Conservation (phyloP, 2,329 filamentous ascomycete genomes). For the Penicillium freii region DNA sequence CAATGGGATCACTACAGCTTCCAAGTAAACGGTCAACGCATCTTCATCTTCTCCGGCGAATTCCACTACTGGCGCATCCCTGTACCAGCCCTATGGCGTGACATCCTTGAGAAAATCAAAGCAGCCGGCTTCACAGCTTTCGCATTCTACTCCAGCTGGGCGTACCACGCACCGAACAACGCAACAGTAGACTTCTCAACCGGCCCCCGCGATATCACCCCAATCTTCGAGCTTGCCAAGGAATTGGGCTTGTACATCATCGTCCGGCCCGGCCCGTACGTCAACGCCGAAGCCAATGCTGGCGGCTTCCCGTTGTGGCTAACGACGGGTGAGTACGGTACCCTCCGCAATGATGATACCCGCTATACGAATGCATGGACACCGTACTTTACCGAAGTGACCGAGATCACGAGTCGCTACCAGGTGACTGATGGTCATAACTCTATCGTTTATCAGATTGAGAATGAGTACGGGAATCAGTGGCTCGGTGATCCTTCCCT, state of each 20-base stretch:
- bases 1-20: constrained; percentile 57
- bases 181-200: constrained; percentile 52
- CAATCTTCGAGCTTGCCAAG: constrained; percentile 54
- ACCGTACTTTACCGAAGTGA: constrained; percentile 31
- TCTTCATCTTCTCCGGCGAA: constrained; percentile 55
- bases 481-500: constrained; percentile 32
- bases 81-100: constrained; percentile 51
- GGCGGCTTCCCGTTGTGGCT: constrained; percentile 64
- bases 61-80: constrained; percentile 55
- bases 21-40: constrained; percentile 50
- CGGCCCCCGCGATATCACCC: constrained; percentile 54
- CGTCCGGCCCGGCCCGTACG: constrained; percentile 59
- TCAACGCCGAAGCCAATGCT: constrained; percentile 63
- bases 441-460: constrained; percentile 32
- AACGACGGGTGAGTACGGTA: constrained; percentile 53
- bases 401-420: constrained; percentile 31
- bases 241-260: constrained; percentile 57
- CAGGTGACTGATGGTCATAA: constrained; percentile 33
- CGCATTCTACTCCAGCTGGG: constrained; percentile 51
- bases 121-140: constrained; percentile 51
- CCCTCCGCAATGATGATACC: constrained; percentile 33
- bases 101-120: constrained; percentile 54
- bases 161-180: constrained; percentile 49
- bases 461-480: constrained; percentile 42
- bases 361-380: constrained; percentile 33